These are phyloP conservation scores for Epichloe gansuensis DNA, from an alignment of 2,329 filamentous ascomycete species.

Conservation along the genomic window DNA sequence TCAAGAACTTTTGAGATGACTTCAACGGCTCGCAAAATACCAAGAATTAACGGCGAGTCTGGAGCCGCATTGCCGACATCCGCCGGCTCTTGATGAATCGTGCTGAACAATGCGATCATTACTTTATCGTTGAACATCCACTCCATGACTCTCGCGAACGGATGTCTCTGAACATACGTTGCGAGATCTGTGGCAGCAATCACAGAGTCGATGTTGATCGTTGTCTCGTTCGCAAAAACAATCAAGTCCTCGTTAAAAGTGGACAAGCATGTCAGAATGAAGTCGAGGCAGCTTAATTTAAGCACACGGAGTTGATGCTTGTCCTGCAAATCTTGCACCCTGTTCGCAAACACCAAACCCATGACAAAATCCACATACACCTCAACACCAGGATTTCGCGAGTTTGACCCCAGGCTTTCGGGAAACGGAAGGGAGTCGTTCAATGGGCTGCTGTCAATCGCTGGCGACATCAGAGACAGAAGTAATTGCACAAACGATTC, in stretches of 20 bases:
- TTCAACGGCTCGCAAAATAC: constrained; percentile 68
- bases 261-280: constrained; percentile 64
- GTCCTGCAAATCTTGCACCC: constrained; percentile 52
- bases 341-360: constrained; percentile 62
- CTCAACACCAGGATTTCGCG: constrained; percentile 72
- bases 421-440: constrained; percentile 77
- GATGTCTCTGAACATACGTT: constrained; percentile 76
- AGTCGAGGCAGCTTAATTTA: constrained; percentile 70
- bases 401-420: constrained; percentile 66
- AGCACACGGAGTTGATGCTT: constrained; percentile 60
- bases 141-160: constrained; percentile 90
- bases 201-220: constrained; percentile 60
- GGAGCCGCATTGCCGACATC: constrained; percentile 61
- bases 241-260: constrained; percentile 94
- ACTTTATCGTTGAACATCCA: constrained; percentile 96
- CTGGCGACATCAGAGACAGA: constrained; percentile 56
- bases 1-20: constrained; percentile 75
- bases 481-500: constrained; percentile 74
- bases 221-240: constrained; percentile 68
- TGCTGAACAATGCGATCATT: constrained; percentile 63
- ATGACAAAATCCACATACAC: constrained; percentile 87
- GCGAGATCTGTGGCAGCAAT: constrained; percentile 65
- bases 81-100: constrained; percentile 62
- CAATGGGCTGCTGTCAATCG: constrained; percentile 45
- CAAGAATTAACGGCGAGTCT: constrained; percentile 70